A percentile compares a stretch with the other conserved stretches of the same genome.
Conservation (phyloP, 108 stramenopile genomes). For the Nitzschia sp. region DNA sequence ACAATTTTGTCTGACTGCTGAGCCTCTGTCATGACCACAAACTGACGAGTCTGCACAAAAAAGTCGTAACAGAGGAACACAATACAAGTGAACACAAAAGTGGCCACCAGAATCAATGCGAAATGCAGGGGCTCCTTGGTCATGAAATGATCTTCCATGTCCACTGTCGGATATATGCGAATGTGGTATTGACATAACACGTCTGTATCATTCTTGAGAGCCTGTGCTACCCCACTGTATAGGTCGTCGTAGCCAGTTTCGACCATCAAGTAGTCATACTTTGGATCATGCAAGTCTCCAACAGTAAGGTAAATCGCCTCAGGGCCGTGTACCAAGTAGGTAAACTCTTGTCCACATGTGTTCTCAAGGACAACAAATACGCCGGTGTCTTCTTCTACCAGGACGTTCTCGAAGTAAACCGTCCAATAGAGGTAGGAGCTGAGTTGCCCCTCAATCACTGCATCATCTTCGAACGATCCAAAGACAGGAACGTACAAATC, state of each 20-base stretch:
- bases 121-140: slow-evolving; percentile 1
- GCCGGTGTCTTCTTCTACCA: slow-evolving; percentile 17
- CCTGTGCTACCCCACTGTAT: not conserved
- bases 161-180: not conserved
- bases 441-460: not conserved
- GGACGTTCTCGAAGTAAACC: slow-evolving; percentile 4
- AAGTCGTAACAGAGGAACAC: slow-evolving; percentile 9
- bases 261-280: slow-evolving; percentile 5
- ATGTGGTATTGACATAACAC: not conserved
- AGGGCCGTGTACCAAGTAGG: slow-evolving; percentile 33
- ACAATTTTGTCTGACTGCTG: not conserved
- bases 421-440: slow-evolving; percentile 2
- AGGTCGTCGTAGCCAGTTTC: not conserved
- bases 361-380: slow-evolving; percentile 41
- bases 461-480: slow-evolving; percentile 1
- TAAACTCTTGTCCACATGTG: slow-evolving; percentile 29
- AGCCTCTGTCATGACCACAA: not conserved
- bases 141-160: not conserved
- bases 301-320: slow-evolving; percentile 15
- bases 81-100: slow-evolving; percentile 4
- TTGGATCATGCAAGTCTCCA: slow-evolving; percentile 22
- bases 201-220: not conserved
- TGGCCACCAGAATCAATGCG: slow-evolving; percentile 1
- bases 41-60: slow-evolving; percentile 2
- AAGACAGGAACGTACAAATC: slow-evolving; percentile 7